phyloP scores from a whole-genome alignment of 2,329 filamentous ascomycete genomes.

The Curvularia eragrostidis region DNA sequence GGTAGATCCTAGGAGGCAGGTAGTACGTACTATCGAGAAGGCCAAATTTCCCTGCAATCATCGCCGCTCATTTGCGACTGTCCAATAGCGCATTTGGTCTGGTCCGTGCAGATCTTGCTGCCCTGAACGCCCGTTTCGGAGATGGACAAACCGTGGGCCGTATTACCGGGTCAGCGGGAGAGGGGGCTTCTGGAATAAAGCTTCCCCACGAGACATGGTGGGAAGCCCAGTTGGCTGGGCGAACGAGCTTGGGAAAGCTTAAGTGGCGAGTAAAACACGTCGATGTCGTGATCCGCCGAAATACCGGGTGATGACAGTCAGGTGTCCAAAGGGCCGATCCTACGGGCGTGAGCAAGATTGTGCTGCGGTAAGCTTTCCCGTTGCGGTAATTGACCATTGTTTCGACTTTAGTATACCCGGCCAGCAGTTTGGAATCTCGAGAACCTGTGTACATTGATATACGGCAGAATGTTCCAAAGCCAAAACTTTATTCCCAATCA shows the following conservation, averaged over 20 bases:
- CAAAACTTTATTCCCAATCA: not conserved
- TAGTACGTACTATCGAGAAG: slow-evolving; percentile 12
- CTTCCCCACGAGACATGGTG: not conserved
- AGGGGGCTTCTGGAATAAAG: not conserved
- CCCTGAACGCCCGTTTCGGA: not conserved
- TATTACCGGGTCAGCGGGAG: not conserved
- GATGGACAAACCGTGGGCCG: not conserved
- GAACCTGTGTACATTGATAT: not conserved
- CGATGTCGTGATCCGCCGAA: not conserved
- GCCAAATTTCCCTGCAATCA: slow-evolving; percentile 35
- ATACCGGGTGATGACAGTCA: not conserved
- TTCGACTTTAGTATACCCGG: too few relatives aligned
- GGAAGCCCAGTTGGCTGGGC: not conserved
- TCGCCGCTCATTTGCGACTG: slow-evolving; percentile 12
- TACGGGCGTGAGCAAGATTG: not conserved
- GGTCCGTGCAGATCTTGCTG: not conserved
- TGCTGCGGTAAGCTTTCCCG: slow-evolving; percentile 3
- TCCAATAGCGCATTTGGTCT: slow-evolving; percentile 11
- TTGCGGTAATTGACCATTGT: not conserved
- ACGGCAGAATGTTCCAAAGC: not conserved
- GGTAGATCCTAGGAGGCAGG: not conserved
- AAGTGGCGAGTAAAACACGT: not conserved
- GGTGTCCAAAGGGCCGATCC: not conserved
- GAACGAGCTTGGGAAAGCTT: not conserved
- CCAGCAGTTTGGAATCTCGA: not conserved